Evolutionary conservation across 805 yeast species (phyloP), one percentile per base, ranked within the genome.

Genomic region (Jamesozyma piceae): DNA sequence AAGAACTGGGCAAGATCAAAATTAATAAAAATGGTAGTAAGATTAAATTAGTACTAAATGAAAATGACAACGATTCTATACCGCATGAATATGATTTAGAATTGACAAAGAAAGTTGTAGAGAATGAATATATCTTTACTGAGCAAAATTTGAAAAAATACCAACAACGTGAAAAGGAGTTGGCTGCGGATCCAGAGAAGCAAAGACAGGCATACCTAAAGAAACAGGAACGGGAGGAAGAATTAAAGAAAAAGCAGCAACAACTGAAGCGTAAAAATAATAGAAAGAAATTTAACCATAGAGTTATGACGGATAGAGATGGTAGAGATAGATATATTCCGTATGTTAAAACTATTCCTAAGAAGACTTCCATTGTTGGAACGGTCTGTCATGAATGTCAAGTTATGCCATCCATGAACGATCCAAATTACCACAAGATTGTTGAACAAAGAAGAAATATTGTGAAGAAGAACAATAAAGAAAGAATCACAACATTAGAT

Each of bases 361-460:
- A 79, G 58, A 84, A 85, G 54, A 89, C 98, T 0, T 75, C 88
- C 2, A 64, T 92, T 29, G 74, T 78, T 11, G 98, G 98, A 31
- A 85, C 88, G 30, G 80, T 90, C 24, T 83, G 81, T 43, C 97
- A 92, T 60, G 98, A 92, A 59, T 89, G 97, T 62, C 85, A 82
- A 53, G 80, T 86, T 18, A 75, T 82, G 40, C 97, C 97, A 11
- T 76, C 87, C 4, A 75, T 78, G 54, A 66, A 69, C 35, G 95
- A 87, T 55, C 72, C 75, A 24, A 81, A 82, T 58, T 87, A 88
- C 60, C 63, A 68, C 38, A 72, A 81, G 61, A 77, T 80, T 54
- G 72, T 78, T 51, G 70, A 76, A 55, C 68, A 72, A 57, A 71
- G 84, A 49, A 67, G 74, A 62, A 69, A 69, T 51, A 64, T 64